Base-by-base conservation (phyloP, 2,329 filamentous ascomycete species). In the Chrysosporium queenslandicum region DNA sequence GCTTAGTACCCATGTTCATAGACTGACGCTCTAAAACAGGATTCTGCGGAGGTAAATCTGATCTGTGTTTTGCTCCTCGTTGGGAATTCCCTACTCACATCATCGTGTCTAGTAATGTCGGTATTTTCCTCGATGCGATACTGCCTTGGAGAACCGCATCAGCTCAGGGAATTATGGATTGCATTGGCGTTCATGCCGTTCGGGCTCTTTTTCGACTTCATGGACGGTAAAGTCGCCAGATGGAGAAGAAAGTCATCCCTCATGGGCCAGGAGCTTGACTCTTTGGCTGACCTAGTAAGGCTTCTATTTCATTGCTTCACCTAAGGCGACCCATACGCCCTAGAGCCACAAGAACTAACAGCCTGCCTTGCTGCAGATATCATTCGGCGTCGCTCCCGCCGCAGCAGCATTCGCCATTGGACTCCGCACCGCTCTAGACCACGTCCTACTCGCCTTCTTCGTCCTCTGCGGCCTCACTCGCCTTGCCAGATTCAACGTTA, bases 241-340 rank as follows among this genome's bases (percentile, higher is more conserved):
- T 97, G 92, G 92, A 82, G 92, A 67, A 85, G 88, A 73, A 98
- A 96, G 83, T 92, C 87, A 63, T 94, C 87, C 62, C 76, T 98
- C 66, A 97, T 98, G 91, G 92, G 92, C 11, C 91, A 96, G 70
- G 92, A 98, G 71, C 75, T 98, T 52, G 92, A 98, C 69, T 97
- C 91, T 5, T 77, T 98, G 45, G 92, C 92, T 52, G 92, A 98
- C 68, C 69, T 98, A 76, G 89, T 95, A 83, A 25, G 80, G 64
- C 27, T 36, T 14, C 20, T 47, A 47, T 16, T 18, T 14, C n/a
- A 12, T 42, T 34, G 32, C 21, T 36, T 39, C 16, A 18, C 48
- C 39, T 16, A 14, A 36, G 1, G 14, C 2, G 9, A 16, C 12
- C 9, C 34, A 36, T 36, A 7, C n/a, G 6, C 18, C 8, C 3